A percentile compares a stretch with the other conserved stretches of the same genome.
phyloP scores from a whole-genome alignment of 2,329 filamentous ascomycete genomes.

The Metarhizium humberi region DNA sequence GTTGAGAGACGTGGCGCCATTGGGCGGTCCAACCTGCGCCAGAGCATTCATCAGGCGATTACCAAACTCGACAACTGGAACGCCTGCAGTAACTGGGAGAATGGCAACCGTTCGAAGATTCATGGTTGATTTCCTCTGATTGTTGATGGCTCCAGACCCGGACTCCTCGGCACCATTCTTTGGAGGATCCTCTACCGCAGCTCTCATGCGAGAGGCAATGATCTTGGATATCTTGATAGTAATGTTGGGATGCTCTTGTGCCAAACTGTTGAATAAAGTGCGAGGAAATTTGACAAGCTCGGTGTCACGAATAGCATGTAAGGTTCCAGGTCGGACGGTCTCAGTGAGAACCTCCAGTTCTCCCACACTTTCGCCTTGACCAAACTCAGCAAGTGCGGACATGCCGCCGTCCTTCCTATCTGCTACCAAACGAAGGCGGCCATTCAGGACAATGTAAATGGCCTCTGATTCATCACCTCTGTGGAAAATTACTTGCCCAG shows the following conservation, averaged over 20 bases:
- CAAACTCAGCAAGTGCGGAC: constrained; percentile 82
- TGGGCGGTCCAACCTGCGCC: constrained; percentile 77
- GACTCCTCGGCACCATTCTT: constrained; percentile 56
- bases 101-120: constrained; percentile 91
- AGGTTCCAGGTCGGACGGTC: constrained; percentile 75
- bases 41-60: constrained; percentile 79
- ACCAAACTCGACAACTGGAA: constrained; percentile 94
- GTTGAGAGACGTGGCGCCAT: constrained; percentile 85
- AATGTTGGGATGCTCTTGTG: constrained; percentile 93
- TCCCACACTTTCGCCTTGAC: constrained; percentile 94
- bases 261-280: constrained; percentile 93
- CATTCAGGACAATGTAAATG: constrained; percentile 96
- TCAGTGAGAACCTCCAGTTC: constrained; percentile 97
- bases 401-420: constrained; percentile 75
- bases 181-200: constrained; percentile 73
- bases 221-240: constrained; percentile 99
- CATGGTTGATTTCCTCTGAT: constrained; percentile 69
- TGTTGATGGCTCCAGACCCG: constrained; percentile 40
- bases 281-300: constrained; percentile 94
- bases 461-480: constrained; percentile 94
- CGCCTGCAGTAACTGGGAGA: constrained; percentile 79
- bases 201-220: constrained; percentile 89
- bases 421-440: constrained; percentile 74
- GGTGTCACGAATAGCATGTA: constrained; percentile 94
- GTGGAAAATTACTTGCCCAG: constrained; percentile 89